phyloP scores from a whole-genome alignment of 2,329 filamentous ascomycete genomes.

The Neophaeococcomyces mojaviensis region DNA sequence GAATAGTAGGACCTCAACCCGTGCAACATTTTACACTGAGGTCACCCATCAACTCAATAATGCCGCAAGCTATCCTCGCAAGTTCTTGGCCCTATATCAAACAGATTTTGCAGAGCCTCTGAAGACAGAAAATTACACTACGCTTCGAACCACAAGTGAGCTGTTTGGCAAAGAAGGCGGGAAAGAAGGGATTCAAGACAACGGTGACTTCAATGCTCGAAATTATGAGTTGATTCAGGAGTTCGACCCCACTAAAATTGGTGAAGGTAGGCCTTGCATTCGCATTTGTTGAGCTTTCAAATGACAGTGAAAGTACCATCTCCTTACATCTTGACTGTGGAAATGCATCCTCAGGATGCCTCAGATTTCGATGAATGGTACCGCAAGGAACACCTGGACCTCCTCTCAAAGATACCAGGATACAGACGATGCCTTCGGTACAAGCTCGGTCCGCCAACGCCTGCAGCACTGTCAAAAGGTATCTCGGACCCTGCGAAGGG shows the following conservation, averaged over 20 bases:
- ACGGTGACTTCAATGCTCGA: conserved; percentile 61
- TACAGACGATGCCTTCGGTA: conserved; percentile 71
- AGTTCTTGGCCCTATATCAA: conserved; percentile 76
- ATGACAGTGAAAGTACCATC: too few relatives aligned
- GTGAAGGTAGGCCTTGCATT: too few relatives aligned
- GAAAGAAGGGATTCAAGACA: conserved; percentile 53
- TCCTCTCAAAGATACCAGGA: conserved; percentile 67
- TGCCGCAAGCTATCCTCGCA: conserved; percentile 40
- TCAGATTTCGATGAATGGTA: conserved; percentile 63
- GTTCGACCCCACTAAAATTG: conserved; percentile 50
- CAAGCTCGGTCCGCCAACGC: conserved; percentile 49
- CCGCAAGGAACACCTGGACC: conserved; percentile 62
- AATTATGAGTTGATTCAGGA: conserved; percentile 60
- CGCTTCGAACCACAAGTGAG: conserved; percentile 38
- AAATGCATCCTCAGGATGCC: conserved; percentile 48
- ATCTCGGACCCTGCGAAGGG: too few relatives aligned
- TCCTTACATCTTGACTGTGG: conserved; percentile 56
- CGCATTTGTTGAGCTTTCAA: too few relatives aligned
- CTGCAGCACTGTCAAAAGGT: too few relatives aligned
- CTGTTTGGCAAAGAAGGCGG: conserved; percentile 43
- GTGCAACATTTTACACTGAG: background rate
- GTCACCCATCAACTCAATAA: too few relatives aligned
- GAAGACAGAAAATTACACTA: conserved; percentile 60
- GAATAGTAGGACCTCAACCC: background rate
- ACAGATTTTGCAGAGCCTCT: conserved; percentile 61